Evolutionary conservation across 202 grass and related monocot species (phyloP), one percentile per base, ranked within the genome.

Genomic region (Saccharum hybrid): DNA sequence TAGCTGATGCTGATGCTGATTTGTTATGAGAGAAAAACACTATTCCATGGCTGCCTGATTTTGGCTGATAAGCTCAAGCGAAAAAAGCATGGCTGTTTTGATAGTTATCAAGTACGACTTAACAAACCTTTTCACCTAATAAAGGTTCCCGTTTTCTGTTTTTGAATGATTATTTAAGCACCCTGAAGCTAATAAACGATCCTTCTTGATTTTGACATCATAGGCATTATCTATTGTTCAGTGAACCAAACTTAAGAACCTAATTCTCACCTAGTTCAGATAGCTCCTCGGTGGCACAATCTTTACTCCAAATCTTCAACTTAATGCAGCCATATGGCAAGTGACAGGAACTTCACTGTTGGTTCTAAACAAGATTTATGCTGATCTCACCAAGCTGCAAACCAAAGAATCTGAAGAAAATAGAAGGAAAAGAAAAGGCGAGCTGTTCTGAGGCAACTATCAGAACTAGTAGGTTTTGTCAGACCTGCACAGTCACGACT

Each of bases 101-200:
- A 62, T 79, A 79, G 74, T 60, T 82, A 57, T 59, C 56, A 85
- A 77, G 74, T 74, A 68, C 37, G 57, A 81, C 74, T 63, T 23
- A 72, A 56, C 38, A 62, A 63, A 38, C 56, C 84, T 82, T 85
- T 77, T 77, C 74, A 89, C 87, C 83, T 78, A 85, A 82, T 82
- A 89, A 89, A 82, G 78, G 38, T 72, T 77, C 11, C 26, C 26
- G 26, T 26, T 26, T 26, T 26, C 26, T 72, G 22, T 64, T 37
- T 60, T 65, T 15, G 4, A 85, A 82, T 78, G 66, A 81, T 89
- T 48, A 73, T 66, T 75, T n/a, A 66, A 57, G 82, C 72, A 85
- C n/a, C 26, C 49, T 60, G 73, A 85, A 85, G 45, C 87, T 82
- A 77, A 89, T 82, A 85, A 85, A 72, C 70, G 73, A 72, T 77